phyloP scores from a whole-genome alignment of 129 eudicot species.

The Lactuca sativa region DNA sequence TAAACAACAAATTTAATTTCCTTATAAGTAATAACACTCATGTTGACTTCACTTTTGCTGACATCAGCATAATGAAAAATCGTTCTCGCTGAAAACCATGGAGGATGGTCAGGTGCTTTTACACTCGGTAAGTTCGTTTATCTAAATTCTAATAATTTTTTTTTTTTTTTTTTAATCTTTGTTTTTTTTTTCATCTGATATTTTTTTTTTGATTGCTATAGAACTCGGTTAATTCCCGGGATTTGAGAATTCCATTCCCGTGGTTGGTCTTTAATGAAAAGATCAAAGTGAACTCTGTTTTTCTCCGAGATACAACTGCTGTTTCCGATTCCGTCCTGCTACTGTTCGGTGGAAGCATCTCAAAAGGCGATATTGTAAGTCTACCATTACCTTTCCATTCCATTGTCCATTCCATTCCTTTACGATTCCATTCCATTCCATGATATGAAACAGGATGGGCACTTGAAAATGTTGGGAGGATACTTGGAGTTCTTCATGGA shows the following conservation, averaged over 20 bases:
- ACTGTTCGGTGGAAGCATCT: constrained; percentile 82
- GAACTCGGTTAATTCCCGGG: constrained; percentile 95
- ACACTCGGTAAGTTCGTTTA: constrained; percentile 64
- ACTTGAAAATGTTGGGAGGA: constrained; percentile 91
- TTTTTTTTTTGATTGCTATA: constrained; percentile 23
- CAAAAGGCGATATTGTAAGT: constrained; percentile 67
- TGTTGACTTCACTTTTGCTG: constrained; percentile 6
- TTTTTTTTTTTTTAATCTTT: neutral
- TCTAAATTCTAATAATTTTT: too few relatives aligned
- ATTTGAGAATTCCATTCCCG: constrained; percentile 77
- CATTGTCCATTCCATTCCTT: too few relatives aligned
- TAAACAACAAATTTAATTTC: too few relatives aligned
- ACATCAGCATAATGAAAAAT: constrained; percentile 79
- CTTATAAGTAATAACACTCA: neutral
- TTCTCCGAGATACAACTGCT: constrained; percentile 91
- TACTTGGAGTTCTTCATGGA: constrained; percentile 91
- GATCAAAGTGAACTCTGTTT: constrained; percentile 88
- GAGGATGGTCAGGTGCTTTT: constrained; percentile 90
- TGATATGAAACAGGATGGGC: constrained; percentile 58
- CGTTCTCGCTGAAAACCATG: constrained; percentile 86
- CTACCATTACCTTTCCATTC: neutral
- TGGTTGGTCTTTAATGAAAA: constrained; percentile 97
- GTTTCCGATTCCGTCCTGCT: constrained; percentile 87
- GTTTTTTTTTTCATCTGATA: neutral
- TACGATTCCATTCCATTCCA: neutral